Percentiles rank a stretch among this genome's conserved stretches.
Evolutionary conservation across 371 early-diverging fungal species (phyloP).

Genomic region (Parasitella parasitica): DNA sequence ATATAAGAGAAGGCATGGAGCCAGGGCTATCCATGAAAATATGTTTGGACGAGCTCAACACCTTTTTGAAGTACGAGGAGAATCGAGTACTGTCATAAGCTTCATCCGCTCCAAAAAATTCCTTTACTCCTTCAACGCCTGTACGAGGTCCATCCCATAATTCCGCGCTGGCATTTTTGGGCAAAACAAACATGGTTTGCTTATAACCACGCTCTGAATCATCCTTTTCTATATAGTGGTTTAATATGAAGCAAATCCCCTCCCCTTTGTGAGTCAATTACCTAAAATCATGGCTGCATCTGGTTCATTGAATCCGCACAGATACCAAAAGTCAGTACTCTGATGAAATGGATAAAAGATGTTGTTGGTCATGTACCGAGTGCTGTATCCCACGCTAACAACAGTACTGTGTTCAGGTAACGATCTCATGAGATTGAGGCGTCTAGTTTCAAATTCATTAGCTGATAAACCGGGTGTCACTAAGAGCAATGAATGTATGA

Average conservation of each 20-base stretch:
- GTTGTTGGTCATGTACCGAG: conserved; percentile 87
- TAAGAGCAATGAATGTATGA: conserved; percentile 12
- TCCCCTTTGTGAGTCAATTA: conserved; percentile 18
- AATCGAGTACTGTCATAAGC: conserved; percentile 44
- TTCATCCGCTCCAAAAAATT: conserved; percentile 87
- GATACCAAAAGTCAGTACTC: conserved; percentile 86
- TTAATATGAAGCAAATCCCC: too few relatives aligned
- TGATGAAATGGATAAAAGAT: conserved; percentile 97
- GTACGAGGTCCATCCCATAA: conserved; percentile 94
- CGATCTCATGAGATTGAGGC: conserved; percentile 61
- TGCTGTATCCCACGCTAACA: conserved; percentile 74
- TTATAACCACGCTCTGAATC: conserved; percentile 68
- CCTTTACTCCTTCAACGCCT: conserved; percentile 78
- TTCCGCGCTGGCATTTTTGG: conserved; percentile 71
- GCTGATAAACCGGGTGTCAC: conserved; percentile 80
- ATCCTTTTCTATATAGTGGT: conserved; percentile 59
- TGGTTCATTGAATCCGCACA: conserved; percentile 91
- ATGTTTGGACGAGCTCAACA: conserved; percentile 24
- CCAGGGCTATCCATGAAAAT: conserved; percentile 41
- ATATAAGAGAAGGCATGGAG: conserved; percentile 27
- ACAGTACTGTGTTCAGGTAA: conserved; percentile 69
- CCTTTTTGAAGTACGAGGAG: conserved; percentile 21
- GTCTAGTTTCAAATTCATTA: conserved; percentile 74
- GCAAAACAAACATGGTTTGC: conserved; percentile 84
- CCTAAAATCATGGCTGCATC: conserved; percentile 79